Base-by-base conservation (phyloP, 306 rosid species). In the Senna tora region DNA sequence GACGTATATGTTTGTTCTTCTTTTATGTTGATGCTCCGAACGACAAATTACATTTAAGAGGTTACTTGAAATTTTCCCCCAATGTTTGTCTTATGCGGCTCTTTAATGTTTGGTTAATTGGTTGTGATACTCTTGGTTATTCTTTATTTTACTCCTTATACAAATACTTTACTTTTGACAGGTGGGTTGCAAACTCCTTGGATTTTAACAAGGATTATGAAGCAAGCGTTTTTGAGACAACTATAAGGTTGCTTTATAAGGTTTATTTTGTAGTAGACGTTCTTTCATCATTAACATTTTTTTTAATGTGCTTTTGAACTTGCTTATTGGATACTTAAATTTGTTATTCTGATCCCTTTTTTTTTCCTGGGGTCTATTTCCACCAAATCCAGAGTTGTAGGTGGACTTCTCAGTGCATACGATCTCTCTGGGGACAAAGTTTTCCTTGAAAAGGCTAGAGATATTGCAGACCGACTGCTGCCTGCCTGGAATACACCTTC, bases 211-310 rank as follows among this genome's bases (percentile, higher is more conserved):
- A 92, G 96, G 87, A 95, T 60, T 88, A 92, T 55, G 97, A 95
- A 20, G 97, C 97, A 67, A 95, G 99, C 59, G 97, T 95, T 75
- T 95, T 95, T 83, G 97, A 95, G 96, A 95, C 99, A 87, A 95
- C 97, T 84, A 95, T 95, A 92, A 95, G 97, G 97, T 89, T 88
- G 89, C 89, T 69, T 81, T 84, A 83, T 88, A 85, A 87, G 97
- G 95, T 94, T 94, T 94, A 90, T 82, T 85, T 81, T 76, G 81
- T 74, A 74, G 89, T 91, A 77, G 79, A 81, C 46, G 83, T 82
- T 38, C 67, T 56, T 62, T 83, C 70, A 30, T 72, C 68, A 34
- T 67, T 75, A 42, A 49, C 47, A 50, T 36, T 36, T 36, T 36
- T 36, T 52, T 71, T 76, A 30, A 11, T 67, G 71, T 78, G 77